These are phyloP conservation scores for Alternaria postmessia DNA, from an alignment of 2,329 filamentous ascomycete species.

Conservation along the genomic window DNA sequence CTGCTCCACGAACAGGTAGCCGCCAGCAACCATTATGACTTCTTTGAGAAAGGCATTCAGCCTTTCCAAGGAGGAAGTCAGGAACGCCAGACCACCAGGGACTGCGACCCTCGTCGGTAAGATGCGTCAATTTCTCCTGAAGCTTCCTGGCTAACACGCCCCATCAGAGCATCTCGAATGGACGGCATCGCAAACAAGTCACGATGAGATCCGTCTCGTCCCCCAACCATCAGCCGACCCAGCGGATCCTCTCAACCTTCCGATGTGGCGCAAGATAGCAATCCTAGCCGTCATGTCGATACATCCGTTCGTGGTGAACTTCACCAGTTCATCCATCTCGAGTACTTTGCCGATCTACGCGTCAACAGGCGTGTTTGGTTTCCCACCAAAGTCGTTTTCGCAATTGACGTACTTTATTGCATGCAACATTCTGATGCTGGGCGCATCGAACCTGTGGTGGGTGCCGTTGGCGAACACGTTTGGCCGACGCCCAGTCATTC, in stretches of 20 bases:
- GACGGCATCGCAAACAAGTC: slow-evolving; percentile 40
- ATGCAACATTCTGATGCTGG: slow-evolving; percentile 51
- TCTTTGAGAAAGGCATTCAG: slow-evolving; percentile 47
- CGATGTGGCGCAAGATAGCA: slow-evolving; percentile 45
- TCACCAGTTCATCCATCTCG: slow-evolving; percentile 47
- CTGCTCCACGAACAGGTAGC: neutral
- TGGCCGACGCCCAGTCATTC: slow-evolving; percentile 50
- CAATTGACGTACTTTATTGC: slow-evolving; percentile 49
- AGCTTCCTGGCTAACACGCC: slow-evolving; percentile 1
- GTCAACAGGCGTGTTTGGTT: slow-evolving; percentile 40
- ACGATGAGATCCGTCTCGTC: slow-evolving; percentile 50
- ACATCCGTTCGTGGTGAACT: slow-evolving; percentile 50
- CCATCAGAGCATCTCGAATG: slow-evolving; percentile 40
- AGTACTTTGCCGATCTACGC: slow-evolving; percentile 49
- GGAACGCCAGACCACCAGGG: slow-evolving; percentile 51
- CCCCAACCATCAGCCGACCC: slow-evolving; percentile 52
- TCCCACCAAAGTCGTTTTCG: slow-evolving; percentile 42
- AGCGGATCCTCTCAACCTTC: slow-evolving; percentile 53
- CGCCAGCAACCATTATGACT: slow-evolving; percentile 36
- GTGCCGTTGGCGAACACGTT: slow-evolving; percentile 53
- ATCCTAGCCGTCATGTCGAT: slow-evolving; percentile 51
- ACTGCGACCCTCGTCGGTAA: slow-evolving; percentile 51
- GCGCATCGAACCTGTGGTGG: slow-evolving; percentile 52
- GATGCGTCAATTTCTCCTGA: neutral
- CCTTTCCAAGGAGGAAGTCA: slow-evolving; percentile 51